Evolutionary conservation across 768 basidiomycete genomes (phyloP), one percentile per base, ranked within the genome.

Genomic region (Chalciporus sphaerocephalus): DNA sequence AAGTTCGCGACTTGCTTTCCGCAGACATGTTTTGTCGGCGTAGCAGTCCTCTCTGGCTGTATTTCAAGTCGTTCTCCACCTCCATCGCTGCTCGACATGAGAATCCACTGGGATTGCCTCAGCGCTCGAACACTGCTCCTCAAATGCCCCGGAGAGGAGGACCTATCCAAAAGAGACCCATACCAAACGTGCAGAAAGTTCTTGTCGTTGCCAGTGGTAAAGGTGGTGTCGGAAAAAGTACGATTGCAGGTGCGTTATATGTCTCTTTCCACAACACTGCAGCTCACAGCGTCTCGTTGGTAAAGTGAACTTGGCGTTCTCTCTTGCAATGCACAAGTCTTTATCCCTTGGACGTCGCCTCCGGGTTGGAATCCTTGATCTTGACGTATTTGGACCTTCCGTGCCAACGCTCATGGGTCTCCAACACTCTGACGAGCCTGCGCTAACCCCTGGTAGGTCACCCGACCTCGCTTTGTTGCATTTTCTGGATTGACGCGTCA

Each of bases 351-450:
- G 54, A 44, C 62, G 69, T 25, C 71, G 73, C 12, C 72, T 83
- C 12, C 78, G 85, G 24, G 81, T 98, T 2, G 95, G 95, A 0
- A 67, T 98, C 16, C 75, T 99, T 0, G 95, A 99, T 67, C 77
- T 99, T 8, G 95, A 99, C 62, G 83, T 99, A 36, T 97, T 96
- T 56, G 95, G 95, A 0, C 95, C 95, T 1, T 94, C 92, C 0
- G 73, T 95, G 36, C 95, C 95, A 0, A 95, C 87, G 16, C 72
- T 99, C 21, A 91, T 97, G 85, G 93, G 92, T 2, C 74, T 99
- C 21, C 85, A 85, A 59, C 70, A 78, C 28, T 72, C 74, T 4
- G 84, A 82, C 2, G 92, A 95, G 61, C 92, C 94, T 0, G 73
- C 76, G 23, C 67, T 96, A 39, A 92, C 89, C 4, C 50, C 70